A percentile compares a stretch with the other conserved stretches of the same genome.
Evolutionary conservation across 2,329 filamentous ascomycete species (phyloP).

Genomic region (Aspergillus ochraceoroseus): DNA sequence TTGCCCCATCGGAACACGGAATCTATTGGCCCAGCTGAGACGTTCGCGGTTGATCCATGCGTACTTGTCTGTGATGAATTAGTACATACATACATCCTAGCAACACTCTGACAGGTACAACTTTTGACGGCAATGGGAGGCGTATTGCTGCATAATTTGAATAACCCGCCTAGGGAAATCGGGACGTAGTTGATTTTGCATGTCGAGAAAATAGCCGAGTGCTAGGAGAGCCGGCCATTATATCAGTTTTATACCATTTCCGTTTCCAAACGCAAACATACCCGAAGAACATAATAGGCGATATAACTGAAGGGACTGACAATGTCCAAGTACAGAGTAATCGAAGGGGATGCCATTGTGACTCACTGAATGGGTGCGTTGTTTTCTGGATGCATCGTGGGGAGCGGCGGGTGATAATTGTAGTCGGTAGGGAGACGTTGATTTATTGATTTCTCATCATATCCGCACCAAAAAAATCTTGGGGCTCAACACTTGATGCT

Average conservation of each 20-base stretch:
- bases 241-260: too few relatives aligned
- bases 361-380: too few relatives aligned
- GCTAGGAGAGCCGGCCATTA: background rate
- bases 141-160: background rate
- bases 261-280: background rate
- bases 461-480: too few relatives aligned
- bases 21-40: background rate
- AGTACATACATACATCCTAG: background rate
- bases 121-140: background rate
- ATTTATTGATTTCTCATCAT: too few relatives aligned
- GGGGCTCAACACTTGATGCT: too few relatives aligned
- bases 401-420: too few relatives aligned
- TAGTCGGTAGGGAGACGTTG: too few relatives aligned
- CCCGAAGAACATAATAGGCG: background rate
- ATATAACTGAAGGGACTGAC: slow-evolving; percentile 6
- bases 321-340: slow-evolving; percentile 4
- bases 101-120: background rate
- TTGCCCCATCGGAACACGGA: background rate
- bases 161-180: background rate
- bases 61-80: background rate
- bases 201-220: background rate
- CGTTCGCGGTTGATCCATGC: slow-evolving; percentile 1
- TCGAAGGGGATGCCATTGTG: background rate
- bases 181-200: slow-evolving; percentile 1
- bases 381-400: too few relatives aligned